These are phyloP conservation scores for Solanum chiquidenum DNA, from an alignment of 257 asterid species.

Conservation along the genomic window DNA sequence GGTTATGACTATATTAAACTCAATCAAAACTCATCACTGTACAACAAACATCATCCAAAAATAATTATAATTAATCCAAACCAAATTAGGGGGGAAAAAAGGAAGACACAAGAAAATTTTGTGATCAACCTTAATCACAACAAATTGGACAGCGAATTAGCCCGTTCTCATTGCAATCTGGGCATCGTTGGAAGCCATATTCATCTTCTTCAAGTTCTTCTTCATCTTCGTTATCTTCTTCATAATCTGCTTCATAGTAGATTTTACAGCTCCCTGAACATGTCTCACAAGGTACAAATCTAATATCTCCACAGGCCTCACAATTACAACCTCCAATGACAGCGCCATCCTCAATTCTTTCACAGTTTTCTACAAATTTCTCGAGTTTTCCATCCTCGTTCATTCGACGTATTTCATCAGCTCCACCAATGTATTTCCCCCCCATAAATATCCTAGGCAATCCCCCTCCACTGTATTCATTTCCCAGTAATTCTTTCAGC, in stretches of 20 bases:
- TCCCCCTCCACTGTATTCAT: constrained; percentile 23
- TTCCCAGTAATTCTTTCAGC: constrained; percentile 51
- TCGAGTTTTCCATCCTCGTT: constrained; percentile 75
- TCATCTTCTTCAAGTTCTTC: constrained; percentile 10
- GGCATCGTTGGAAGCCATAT: constrained; percentile 54
- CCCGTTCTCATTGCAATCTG: constrained; percentile 75
- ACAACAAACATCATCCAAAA: constrained; percentile 24
- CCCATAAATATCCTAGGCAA: constrained; percentile 73
- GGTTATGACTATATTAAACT: neutral
- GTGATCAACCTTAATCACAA: constrained; percentile 19
- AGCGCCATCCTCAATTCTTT: constrained; percentile 23
- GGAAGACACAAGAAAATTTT: neutral
- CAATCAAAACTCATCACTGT: constrained; percentile 25
- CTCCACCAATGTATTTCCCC: constrained; percentile 57
- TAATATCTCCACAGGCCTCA: constrained; percentile 77
- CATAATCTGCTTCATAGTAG: constrained; percentile 41
- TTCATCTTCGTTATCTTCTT: constrained; percentile 9
- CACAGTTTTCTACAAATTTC: constrained; percentile 57
- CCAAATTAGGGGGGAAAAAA: neutral
- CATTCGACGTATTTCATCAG: constrained; percentile 60
- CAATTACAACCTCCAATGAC: constrained; percentile 25
- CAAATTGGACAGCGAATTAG: constrained; percentile 60
- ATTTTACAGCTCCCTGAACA: constrained; percentile 93
- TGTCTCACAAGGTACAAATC: constrained; percentile 83
- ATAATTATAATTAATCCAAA: neutral